Base-by-base conservation (phyloP, 176 grass and related monocot species). In the Microstegium vimineum region DNA sequence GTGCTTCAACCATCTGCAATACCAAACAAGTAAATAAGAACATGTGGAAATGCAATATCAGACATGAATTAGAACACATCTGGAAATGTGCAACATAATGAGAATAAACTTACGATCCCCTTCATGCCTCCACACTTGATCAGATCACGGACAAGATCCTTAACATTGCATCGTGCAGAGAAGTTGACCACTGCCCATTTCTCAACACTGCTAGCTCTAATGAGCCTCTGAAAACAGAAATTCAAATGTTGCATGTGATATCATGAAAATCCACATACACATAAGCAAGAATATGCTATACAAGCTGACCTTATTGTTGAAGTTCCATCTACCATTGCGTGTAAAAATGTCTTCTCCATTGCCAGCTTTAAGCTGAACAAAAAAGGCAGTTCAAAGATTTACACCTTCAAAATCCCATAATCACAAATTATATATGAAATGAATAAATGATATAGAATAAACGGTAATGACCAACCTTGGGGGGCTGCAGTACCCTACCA, bases 121-220 rank as follows among this genome's bases (percentile, higher is more conserved):
- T 94, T 98, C 86, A 89, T 84, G 18, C 45, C 84, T 4, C 84
- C 92, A 57, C 95, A 98, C 67, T 94, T 93, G 14, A 86, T 86
- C 18, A 98, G 84, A 65, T 98, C 92, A 0, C 73, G 73, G 52
- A 98, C 71, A 46, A 98, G 92, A 37, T 78, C 79, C 7, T 32
- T 63, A 0, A 89, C 66, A 62, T 93, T 83, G 66, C 95, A 98
- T 3, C 92, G 75, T 38, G 95, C 87, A 40, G 95, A 98, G 51
- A 98, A 98, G 81, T 95, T 98, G 3, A 98, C 90, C 8, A 95
- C 92, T 7, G 95, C 95, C 95, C 95, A 98, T 38, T 54, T 73
- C 5, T 86, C 85, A 0, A 98, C 69, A 43, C 11, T 54, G 5
- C 74, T 69, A 3, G 92, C 86, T 67, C 36, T 45, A 66, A 91